Evolutionary conservation across 108 stramenopile species (phyloP), one percentile per base, ranked within the genome.

Genomic region (Nitzschia palea): DNA sequence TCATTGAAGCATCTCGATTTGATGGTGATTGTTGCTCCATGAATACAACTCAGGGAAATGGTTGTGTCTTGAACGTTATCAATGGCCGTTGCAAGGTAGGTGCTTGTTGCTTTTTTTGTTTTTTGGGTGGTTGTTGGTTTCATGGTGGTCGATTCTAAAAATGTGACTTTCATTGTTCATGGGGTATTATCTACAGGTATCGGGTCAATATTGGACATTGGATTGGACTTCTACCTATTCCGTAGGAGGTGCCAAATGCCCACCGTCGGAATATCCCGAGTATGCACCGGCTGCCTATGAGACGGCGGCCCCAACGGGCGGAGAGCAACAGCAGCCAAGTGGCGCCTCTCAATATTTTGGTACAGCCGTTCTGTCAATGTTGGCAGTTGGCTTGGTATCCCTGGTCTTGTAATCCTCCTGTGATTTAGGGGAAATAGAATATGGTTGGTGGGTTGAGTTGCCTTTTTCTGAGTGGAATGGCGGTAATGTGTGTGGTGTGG

Each of bases 21-120:
- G 48, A 70, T 40, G 69, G 69, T 10, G 48, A 47, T 29, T 70
- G 69, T 34, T 70, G 69, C 53, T 37, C 69, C 29, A 14, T 70
- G 20, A 70, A 70, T 20, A 20, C 20, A 4, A 70, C 69, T 0
- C 14, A 31, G 5, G 69, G 20, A 4, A 27, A 27, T 36, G 59
- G 69, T 10, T 70, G 69, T 44, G 50, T 70, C 9, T 33, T 70
- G 48, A 70, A 61, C 28, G 42, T 70, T 48, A 31, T 52, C 32
- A 70, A 70, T 51, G 69, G 69, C 25, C 33, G 34, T 18, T 70
- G 69, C 26, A 37, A 22, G 28, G 69, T 70, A 53, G 17, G 69
- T 68, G 2, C 22, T 9, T 50, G 17, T 50, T 50, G 48, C n/a
- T 50, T 5, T 50, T 50, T 6, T 50, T 50, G 48, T 50, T 23